Conservation (phyloP, 2,329 filamentous ascomycete species). For the Plenodomus biglobosus region DNA sequence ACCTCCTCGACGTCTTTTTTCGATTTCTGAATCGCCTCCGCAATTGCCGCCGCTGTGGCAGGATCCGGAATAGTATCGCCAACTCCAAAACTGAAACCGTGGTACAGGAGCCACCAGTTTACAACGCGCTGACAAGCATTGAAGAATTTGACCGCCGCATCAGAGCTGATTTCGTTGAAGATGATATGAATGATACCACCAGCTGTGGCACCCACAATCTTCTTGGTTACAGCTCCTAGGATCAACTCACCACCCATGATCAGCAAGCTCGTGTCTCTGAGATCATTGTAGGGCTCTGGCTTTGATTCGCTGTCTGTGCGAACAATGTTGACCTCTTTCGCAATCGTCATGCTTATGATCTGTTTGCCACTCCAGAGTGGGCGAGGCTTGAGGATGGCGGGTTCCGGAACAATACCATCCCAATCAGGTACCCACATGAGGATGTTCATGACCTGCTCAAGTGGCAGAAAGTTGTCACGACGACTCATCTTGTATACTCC, state of each 20-base stretch:
- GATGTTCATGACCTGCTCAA: conserved; percentile 92
- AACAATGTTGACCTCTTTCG: conserved; percentile 74
- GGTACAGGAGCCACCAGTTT: conserved; percentile 95
- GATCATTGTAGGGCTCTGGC: conserved; percentile 59
- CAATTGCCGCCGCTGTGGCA: conserved; percentile 79
- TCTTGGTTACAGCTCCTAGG: conserved; percentile 90
- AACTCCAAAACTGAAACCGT: conserved; percentile 97
- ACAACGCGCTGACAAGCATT: conserved; percentile 93
- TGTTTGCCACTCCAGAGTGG: conserved; percentile 99
- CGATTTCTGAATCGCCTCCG: conserved; percentile 75
- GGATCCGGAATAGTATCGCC: conserved; percentile 95
- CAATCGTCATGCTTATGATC: conserved; percentile 90
- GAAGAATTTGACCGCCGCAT: conserved; percentile 89
- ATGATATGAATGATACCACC: conserved; percentile 94
- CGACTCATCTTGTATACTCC: conserved; percentile 97
- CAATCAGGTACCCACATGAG: conserved; percentile 97
- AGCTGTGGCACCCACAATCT: conserved; percentile 84
- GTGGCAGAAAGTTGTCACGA: conserved; percentile 85
- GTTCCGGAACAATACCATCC: conserved; percentile 91
- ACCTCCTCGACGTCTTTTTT: conserved; percentile 79
- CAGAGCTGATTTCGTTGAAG: conserved; percentile 89
- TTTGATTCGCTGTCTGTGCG: conserved; percentile 63
- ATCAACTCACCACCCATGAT: conserved; percentile 87
- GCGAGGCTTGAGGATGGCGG: conserved; percentile 89
- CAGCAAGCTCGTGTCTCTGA: conserved; percentile 73